These are phyloP conservation scores for Fomitopsis pinicola DNA, from an alignment of 1,284 basidiomycete species.

Conservation along the genomic window DNA sequence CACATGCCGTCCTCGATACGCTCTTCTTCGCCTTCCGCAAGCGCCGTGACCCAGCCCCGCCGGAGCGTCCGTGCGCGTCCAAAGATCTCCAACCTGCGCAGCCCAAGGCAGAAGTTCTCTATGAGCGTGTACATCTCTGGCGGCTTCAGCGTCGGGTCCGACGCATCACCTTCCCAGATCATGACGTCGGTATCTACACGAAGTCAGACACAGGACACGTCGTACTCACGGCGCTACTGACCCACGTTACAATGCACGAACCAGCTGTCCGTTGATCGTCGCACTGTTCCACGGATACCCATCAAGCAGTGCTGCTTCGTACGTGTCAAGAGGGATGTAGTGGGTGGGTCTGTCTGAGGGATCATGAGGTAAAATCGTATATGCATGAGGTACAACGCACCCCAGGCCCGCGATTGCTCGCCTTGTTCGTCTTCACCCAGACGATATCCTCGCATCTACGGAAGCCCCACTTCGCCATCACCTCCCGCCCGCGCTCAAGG, in stretches of 20 bases:
- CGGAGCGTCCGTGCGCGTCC: conserved; percentile 72
- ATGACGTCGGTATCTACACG: conserved; percentile 88
- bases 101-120: conserved; percentile 97
- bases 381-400: conserved; percentile 30
- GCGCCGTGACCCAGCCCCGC: conserved; percentile 90
- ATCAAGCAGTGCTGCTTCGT: conserved; percentile 97
- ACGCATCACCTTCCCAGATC: conserved; percentile 86
- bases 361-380: neutral
- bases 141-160: conserved; percentile 81
- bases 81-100: conserved; percentile 89
- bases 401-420: conserved; percentile 66
- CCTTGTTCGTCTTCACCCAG: conserved; percentile 90
- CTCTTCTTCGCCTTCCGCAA: conserved; percentile 59
- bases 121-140: conserved; percentile 94
- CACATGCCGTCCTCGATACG: conserved; percentile 34
- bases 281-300: conserved; percentile 97
- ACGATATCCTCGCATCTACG: conserved; percentile 95
- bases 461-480: conserved; percentile 94
- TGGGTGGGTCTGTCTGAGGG: conserved; percentile 71
- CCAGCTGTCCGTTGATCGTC: conserved; percentile 89
- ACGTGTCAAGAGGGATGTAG: conserved; percentile 78
- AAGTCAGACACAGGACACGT: neutral
- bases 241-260: conserved; percentile 98
- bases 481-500: conserved; percentile 87
- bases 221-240: conserved; percentile 30